Evolutionary conservation across 1,284 basidiomycete species (phyloP), one percentile per base, ranked within the genome.

Genomic region (Ganoderma sp.): DNA sequence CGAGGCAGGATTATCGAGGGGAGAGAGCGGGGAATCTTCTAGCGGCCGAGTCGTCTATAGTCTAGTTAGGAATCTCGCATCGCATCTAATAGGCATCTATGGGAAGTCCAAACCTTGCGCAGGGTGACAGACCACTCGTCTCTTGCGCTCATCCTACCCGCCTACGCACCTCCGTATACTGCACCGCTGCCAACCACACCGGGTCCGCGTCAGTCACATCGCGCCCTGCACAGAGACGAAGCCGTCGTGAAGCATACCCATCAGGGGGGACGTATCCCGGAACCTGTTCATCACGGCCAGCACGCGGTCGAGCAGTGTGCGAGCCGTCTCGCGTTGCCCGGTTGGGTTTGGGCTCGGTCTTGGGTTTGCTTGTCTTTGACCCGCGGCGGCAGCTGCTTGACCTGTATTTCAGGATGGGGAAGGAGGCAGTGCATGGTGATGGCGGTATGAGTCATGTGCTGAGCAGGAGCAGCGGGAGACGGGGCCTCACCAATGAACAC

Each of bases 401-500:
- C 19, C 52, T 15, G 10, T 7, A 8, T 25, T 15, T 42, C 4
- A 14, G 39, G 42, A n/a, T 60, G 57, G 52, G 7, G 39, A 22
- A 45, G 25, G 50, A 32, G n/a, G 41, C 57, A 58, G 65, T 22
- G 64, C 42, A 10, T 25, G 48, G 25, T 50, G 22, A 25, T 50
- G 22, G 56, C 64, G 67, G 19, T 61, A 64, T 73, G 67, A 73
- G 69, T 66, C 43, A 67, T 64, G 41, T 63, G 63, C 68, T 66
- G 69, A 2, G 59, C 19, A 50, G 12, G 25, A 45, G 66, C 41
- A 66, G 63, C 63, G 61, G 67, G 43, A 52, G 72, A 66, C 48
- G 68, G 50, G n/a, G 69, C 71, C 74, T 78, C 74, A 71, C 73
- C 74, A 52, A 77, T 72, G 64, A 76, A 67, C 19, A 74, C 74